Conservation (phyloP, 257 asterid species). For the Solanum gandarillasii region DNA sequence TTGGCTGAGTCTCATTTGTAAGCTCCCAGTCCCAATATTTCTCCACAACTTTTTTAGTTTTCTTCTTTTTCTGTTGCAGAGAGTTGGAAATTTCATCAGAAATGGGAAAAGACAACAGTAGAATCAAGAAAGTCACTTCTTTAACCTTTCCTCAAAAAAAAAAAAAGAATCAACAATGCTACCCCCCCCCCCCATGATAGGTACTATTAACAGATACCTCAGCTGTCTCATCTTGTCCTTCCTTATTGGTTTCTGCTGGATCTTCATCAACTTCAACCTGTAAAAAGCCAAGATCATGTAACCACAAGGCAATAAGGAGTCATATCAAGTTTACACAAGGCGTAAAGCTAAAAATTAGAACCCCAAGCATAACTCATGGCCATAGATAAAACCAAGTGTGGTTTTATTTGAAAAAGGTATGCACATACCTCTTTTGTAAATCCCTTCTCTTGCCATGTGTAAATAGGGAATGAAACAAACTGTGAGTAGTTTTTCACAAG, state of each 20-base stretch:
- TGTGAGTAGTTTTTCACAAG: slow-evolving; percentile 89
- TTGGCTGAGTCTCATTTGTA: slow-evolving; percentile 85
- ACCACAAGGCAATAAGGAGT: not conserved
- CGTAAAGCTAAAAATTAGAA: not conserved
- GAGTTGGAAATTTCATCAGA: slow-evolving; percentile 1
- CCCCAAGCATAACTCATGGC: not conserved
- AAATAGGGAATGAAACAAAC: slow-evolving; percentile 95
- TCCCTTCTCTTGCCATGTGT: slow-evolving; percentile 99
- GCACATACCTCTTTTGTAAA: slow-evolving; percentile 74
- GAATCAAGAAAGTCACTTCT: not conserved
- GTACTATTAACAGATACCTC: slow-evolving; percentile 36
- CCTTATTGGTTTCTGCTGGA: slow-evolving; percentile 63
- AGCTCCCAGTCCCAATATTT: slow-evolving; percentile 99
- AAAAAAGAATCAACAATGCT: not conserved
- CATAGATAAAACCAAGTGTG: not conserved
- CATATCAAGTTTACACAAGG: slow-evolving; percentile 1
- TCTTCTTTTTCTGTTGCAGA: slow-evolving; percentile 73
- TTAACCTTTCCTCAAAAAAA: not conserved
- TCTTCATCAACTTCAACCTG: slow-evolving; percentile 95
- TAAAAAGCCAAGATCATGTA: slow-evolving; percentile 2
- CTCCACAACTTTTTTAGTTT: slow-evolving; percentile 85
- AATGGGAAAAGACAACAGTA: not conserved
- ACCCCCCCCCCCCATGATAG: not conserved
- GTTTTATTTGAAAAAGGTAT: not conserved
- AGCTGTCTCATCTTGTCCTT: slow-evolving; percentile 44